A percentile compares a stretch with the other conserved stretches of the same genome.
phyloP scores from a whole-genome alignment of 345 rosid genomes.

The Lepidium africanum region DNA sequence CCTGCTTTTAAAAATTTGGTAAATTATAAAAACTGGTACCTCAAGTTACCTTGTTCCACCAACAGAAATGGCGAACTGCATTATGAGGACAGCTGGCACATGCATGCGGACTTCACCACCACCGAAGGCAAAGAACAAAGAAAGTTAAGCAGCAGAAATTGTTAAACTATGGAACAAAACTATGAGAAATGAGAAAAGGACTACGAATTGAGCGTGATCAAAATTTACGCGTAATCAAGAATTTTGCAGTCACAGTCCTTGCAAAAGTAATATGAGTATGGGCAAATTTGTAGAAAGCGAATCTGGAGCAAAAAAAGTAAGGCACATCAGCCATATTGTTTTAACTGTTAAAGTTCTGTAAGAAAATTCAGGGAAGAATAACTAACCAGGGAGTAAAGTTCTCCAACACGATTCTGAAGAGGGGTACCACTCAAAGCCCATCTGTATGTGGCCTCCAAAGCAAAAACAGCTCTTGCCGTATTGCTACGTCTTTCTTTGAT shows the following conservation, averaged over 20 bases:
- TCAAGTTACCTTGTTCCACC: constrained; percentile 93
- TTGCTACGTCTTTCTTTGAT: constrained; percentile 85
- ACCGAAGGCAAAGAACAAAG: not conserved
- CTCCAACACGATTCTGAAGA: constrained; percentile 97
- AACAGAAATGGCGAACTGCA: constrained; percentile 88
- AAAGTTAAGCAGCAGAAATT: not conserved
- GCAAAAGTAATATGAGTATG: constrained; percentile 93
- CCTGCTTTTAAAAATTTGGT: not conserved
- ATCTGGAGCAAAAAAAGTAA: constrained; percentile 46
- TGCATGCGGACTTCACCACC: not conserved
- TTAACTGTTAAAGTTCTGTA: constrained; percentile 4
- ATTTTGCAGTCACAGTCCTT: constrained; percentile 86
- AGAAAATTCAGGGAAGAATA: not conserved
- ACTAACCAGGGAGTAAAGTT: constrained; percentile 89
- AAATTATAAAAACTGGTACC: not conserved
- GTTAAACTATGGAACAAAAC: not conserved
- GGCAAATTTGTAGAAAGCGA: constrained; percentile 77
- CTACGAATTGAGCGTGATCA: not conserved
- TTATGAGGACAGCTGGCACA: constrained; percentile 76
- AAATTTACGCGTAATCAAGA: constrained; percentile 73
- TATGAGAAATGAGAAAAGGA: not conserved
- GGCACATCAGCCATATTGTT: constrained; percentile 4
- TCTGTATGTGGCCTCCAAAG: constrained; percentile 69
- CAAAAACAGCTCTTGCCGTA: constrained; percentile 88
- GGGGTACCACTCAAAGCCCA: constrained; percentile 99